Percentiles rank a stretch among this genome's conserved stretches.
Conservation (phyloP, 2,329 filamentous ascomycete genomes). For the Ilyonectria sp. region DNA sequence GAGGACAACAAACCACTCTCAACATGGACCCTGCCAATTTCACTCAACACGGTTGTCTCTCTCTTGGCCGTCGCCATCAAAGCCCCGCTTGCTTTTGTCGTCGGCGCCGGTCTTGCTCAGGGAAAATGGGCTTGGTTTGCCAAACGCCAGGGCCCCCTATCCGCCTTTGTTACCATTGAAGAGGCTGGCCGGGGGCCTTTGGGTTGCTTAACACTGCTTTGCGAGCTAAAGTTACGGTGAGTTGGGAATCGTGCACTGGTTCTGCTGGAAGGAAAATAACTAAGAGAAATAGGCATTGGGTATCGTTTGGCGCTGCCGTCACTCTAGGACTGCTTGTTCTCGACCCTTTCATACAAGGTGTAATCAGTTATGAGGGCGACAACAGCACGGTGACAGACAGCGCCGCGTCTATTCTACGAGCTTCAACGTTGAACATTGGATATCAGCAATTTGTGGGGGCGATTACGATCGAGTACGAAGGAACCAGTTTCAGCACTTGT, state of each 20-base stretch:
- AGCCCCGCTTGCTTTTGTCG: constrained; percentile 11
- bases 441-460: neutral
- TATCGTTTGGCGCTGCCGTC: constrained; percentile 21
- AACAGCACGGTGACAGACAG: neutral
- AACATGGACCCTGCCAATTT: constrained; percentile 6
- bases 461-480: neutral
- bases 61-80: constrained; percentile 11
- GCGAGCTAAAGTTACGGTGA: constrained; percentile 1
- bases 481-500: neutral
- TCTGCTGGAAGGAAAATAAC: neutral
- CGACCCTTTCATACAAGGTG: constrained; percentile 15
- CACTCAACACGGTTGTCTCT: constrained; percentile 14
- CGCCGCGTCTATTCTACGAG: neutral
- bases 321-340: constrained; percentile 3
- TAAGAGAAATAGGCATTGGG: constrained; percentile 7
- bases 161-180: constrained; percentile 21
- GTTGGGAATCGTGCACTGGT: neutral
- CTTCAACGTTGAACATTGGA: neutral
- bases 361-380: constrained; percentile 12
- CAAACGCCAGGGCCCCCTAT: constrained; percentile 3
- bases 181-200: constrained; percentile 20
- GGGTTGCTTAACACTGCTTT: constrained; percentile 5
- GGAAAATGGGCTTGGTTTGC: constrained; percentile 20
- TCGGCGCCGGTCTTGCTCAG: constrained; percentile 5
- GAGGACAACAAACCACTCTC: constrained; percentile 3